phyloP scores from a whole-genome alignment of 2,329 filamentous ascomycete species.

The Sporothrix luriei region DNA sequence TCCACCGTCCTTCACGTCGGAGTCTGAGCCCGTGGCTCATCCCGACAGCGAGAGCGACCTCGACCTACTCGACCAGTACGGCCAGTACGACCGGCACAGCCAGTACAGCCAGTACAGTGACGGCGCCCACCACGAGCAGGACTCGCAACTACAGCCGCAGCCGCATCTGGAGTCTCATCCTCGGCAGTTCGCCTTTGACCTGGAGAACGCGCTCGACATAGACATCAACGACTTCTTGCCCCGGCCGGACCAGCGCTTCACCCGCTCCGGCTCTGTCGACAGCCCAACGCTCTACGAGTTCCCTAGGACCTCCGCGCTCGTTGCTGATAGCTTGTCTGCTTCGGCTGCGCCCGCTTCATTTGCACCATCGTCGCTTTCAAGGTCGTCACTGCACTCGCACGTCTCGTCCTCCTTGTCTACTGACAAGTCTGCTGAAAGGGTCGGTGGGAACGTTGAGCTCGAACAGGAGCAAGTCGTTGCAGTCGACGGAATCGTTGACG shows the following conservation, averaged over 20 bases:
- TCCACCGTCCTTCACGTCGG: not conserved
- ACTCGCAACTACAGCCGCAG: not conserved
- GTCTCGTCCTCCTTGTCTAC: conserved; percentile 22
- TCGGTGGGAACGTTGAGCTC: not conserved
- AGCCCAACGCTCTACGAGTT: conserved; percentile 66
- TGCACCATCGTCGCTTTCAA: conserved; percentile 30
- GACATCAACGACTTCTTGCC: conserved; percentile 46
- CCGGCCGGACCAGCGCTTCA: conserved; percentile 57
- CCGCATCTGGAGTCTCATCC: not conserved
- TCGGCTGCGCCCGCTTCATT: conserved; percentile 6
- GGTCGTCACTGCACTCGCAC: conserved; percentile 26
- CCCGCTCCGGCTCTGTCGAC: conserved; percentile 59
- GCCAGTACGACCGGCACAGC: conserved; percentile 7
- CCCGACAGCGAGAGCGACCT: not conserved
- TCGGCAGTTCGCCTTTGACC: conserved; percentile 19
- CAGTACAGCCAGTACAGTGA: conserved; percentile 12
- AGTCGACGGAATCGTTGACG: not conserved
- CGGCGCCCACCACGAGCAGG: not conserved
- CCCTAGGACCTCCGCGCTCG: conserved; percentile 39
- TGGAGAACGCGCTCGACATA: conserved; percentile 13
- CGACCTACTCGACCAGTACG: conserved; percentile 18
- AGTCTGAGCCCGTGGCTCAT: not conserved
- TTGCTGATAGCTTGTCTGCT: not conserved
- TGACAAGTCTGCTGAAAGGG: conserved; percentile 5
- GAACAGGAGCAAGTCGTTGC: conserved; percentile 22